phyloP scores from a whole-genome alignment of 176 grass and related monocot species.

The Thinopyrum elongatum region DNA sequence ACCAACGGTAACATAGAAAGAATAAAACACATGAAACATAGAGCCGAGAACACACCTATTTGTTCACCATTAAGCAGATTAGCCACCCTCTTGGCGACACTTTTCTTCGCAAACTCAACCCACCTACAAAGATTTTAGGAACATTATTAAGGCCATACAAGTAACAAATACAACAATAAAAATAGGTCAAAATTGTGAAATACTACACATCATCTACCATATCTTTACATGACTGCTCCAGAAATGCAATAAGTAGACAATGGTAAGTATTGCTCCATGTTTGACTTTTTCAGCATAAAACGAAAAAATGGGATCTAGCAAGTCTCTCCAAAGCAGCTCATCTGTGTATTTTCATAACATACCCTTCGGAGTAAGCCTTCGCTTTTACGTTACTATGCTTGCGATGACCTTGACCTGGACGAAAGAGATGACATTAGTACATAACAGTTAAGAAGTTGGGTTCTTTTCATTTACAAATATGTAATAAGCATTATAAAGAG shows the following conservation, averaged over 20 bases:
- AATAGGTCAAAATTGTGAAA: conserved; percentile 12
- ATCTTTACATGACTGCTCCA: background rate
- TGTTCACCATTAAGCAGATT: conserved; percentile 96
- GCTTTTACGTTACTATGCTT: conserved; percentile 70
- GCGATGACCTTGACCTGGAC: conserved; percentile 53
- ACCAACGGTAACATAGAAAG: background rate
- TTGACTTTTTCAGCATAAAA: background rate
- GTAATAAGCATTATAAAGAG: background rate
- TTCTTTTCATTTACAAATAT: background rate
- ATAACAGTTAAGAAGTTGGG: background rate
- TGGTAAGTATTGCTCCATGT: background rate
- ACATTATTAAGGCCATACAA: conserved; percentile 11
- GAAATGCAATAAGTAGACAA: background rate
- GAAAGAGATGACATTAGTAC: conserved; percentile 27
- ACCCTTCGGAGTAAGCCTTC: conserved; percentile 87
- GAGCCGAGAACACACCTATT: conserved; percentile 57
- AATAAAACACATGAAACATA: background rate
- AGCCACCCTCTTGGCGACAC: conserved; percentile 79
- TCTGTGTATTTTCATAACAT: conserved; percentile 15
- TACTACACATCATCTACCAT: background rate
- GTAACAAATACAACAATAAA: background rate
- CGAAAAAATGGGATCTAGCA: background rate
- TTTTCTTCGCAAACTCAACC: conserved; percentile 93
- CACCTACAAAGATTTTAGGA: conserved; percentile 61
- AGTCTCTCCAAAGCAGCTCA: background rate